Evolutionary conservation across 306 rosid genomes (phyloP), one percentile per base, ranked within the genome.

Genomic region (Senna siamea): DNA sequence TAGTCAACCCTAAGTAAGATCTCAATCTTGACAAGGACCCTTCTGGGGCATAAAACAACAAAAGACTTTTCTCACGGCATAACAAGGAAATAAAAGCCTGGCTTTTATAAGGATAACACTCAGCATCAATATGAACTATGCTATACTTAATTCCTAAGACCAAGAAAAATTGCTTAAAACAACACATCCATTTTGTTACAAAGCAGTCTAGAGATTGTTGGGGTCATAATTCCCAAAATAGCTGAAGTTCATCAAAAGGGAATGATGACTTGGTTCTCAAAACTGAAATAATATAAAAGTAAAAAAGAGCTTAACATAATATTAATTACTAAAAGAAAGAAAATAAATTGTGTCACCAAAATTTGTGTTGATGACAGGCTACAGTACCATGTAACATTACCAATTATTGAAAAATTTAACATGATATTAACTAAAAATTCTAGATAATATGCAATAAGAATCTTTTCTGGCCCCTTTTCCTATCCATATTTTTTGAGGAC

Each of bases 351-450:
- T 20, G 14, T n/a, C n/a, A n/a, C n/a, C n/a, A n/a, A n/a, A n/a
- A n/a, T n/a, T n/a, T n/a, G n/a, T n/a, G n/a, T n/a, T n/a, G 22
- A 12, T 10, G 52, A 32, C 12, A 26, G n/a, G 66, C 19, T 37
- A 54, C 41, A 61, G 4, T 56, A 22, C 65, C 53, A 60, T 19
- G 53, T 53, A 60, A 63, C 28, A 35, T 38, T 35, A 50, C 13
- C 41, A 50, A n/a, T 22, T 75, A 53, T 56, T 54, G 9, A 14
- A 23, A 43, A 74, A n/a, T 7, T 63, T 40, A 74, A 64, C 64
- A 61, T 18, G 50, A 41, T 32, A 60, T 19, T 35, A 46, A 60
- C 40, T 8, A 44, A 30, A 34, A 48, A 48, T 48, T 52, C 66
- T 37, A 52, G 44, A 48, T 59, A 60, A 62, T 59, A 60, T 19